phyloP scores from a whole-genome alignment of 768 basidiomycete genomes.

The Pleurotus ostreatus region DNA sequence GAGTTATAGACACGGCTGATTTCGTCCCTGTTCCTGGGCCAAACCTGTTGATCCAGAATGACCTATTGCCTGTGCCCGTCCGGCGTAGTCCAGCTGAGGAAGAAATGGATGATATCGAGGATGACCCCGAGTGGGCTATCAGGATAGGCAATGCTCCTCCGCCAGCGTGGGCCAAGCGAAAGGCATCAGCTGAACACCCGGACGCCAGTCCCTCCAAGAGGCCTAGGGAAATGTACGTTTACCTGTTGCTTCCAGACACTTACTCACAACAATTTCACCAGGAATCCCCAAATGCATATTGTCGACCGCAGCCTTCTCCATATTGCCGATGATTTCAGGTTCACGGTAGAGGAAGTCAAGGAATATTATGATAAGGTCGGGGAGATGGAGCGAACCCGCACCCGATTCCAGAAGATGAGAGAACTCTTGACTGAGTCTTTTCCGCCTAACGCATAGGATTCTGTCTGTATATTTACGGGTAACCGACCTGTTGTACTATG shows the following conservation, averaged over 20 bases:
- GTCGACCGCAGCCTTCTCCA: conserved; percentile 62
- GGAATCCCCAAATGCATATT: conserved; percentile 55
- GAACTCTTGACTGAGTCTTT: conserved; percentile 38
- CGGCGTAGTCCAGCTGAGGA: conserved; percentile 49
- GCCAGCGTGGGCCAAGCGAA: conserved; percentile 69
- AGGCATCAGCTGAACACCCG: conserved; percentile 33
- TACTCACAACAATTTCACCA: conserved; percentile 55
- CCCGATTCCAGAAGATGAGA: conserved; percentile 67
- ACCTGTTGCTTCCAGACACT: not conserved
- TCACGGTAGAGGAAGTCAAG: conserved; percentile 73
- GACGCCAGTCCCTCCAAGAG: conserved; percentile 38
- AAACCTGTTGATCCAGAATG: not conserved
- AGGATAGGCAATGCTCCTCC: conserved; percentile 59
- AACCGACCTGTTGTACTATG: no score
- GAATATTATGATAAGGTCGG: conserved; percentile 74
- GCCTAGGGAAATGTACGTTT: conserved; percentile 32
- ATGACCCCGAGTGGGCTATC: conserved; percentile 64
- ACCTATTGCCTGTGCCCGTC: not conserved
- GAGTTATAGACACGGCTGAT: not conserved
- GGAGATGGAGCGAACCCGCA: conserved; percentile 63
- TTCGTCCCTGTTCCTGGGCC: not conserved
- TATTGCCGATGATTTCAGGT: conserved; percentile 66
- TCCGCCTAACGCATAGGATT: conserved; percentile 20
- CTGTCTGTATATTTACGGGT: no score
- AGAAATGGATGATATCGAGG: conserved; percentile 58